These are phyloP conservation scores for Trifolium dubium DNA, from an alignment of 306 rosid species.

Conservation along the genomic window DNA sequence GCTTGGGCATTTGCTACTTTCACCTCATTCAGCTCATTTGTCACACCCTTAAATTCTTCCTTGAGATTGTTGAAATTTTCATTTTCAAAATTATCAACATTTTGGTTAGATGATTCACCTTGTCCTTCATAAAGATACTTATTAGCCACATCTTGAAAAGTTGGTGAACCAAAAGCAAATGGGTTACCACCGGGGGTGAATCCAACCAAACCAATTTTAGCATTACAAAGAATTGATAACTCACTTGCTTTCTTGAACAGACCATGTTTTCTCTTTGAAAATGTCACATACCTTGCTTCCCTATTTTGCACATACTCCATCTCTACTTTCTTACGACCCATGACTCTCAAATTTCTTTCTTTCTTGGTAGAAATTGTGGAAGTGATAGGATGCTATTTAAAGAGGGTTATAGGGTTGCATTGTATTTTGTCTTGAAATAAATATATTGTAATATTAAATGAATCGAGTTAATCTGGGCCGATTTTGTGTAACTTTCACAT, in stretches of 20 bases:
- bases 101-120: background rate
- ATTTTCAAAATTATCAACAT: background rate
- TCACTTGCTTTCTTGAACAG: background rate
- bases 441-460: too few relatives aligned
- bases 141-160: background rate
- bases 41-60: background rate
- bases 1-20: background rate
- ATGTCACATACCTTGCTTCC: background rate
- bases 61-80: background rate
- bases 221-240: background rate
- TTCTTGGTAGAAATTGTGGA: background rate
- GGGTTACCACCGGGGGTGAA: background rate
- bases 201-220: background rate
- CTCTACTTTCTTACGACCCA: background rate
- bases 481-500: too few relatives aligned
- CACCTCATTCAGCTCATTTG: background rate
- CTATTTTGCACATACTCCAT: background rate
- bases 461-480: too few relatives aligned
- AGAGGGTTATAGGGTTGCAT: background rate
- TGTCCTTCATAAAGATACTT: background rate
- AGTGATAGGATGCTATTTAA: background rate
- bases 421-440: too few relatives aligned
- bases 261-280: background rate
- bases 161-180: constrained; percentile 11
- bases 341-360: background rate